Evolutionary conservation across 2,329 filamentous ascomycete species (phyloP).

Genomic region (Chaetomiaceae sp.): DNA sequence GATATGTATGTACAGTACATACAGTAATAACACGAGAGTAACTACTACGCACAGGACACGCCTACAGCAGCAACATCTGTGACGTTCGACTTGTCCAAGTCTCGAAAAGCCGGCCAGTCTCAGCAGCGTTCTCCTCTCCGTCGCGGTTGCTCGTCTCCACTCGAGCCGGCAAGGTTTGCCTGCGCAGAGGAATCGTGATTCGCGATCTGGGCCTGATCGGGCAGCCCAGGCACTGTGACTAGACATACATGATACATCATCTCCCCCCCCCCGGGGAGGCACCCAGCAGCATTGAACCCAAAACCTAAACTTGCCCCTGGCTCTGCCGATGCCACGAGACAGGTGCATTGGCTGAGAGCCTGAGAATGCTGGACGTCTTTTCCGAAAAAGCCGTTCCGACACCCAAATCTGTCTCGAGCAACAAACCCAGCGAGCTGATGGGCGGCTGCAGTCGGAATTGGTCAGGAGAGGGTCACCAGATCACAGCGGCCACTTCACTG

Average conservation of each 20-base stretch:
- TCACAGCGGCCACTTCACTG: not conserved
- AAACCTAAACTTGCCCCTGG: no score
- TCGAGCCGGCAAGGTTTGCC: not conserved
- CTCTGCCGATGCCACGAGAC: not conserved
- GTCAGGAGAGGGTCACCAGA: constrained; percentile 1
- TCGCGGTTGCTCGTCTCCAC: not conserved
- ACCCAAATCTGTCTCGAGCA: not conserved
- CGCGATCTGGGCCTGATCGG: not conserved
- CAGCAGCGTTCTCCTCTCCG: not conserved
- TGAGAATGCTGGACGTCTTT: not conserved
- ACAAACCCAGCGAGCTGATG: not conserved
- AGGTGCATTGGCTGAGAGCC: not conserved
- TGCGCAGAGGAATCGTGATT: not conserved
- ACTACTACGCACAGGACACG: no score
- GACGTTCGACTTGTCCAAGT: no score
- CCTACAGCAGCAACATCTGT: no score
- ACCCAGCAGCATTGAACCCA: not conserved
- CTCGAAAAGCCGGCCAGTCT: no score
- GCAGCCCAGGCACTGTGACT: no score
- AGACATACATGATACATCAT: no score
- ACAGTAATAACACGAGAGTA: no score
- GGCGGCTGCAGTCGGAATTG: constrained; percentile 10
- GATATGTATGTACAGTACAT: no score
- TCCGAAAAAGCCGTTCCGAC: not conserved
- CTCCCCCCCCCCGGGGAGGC: not conserved